Percentiles rank a stretch among this genome's conserved stretches.
phyloP scores from a whole-genome alignment of 306 rosid species.

The Alnus glutinosa region DNA sequence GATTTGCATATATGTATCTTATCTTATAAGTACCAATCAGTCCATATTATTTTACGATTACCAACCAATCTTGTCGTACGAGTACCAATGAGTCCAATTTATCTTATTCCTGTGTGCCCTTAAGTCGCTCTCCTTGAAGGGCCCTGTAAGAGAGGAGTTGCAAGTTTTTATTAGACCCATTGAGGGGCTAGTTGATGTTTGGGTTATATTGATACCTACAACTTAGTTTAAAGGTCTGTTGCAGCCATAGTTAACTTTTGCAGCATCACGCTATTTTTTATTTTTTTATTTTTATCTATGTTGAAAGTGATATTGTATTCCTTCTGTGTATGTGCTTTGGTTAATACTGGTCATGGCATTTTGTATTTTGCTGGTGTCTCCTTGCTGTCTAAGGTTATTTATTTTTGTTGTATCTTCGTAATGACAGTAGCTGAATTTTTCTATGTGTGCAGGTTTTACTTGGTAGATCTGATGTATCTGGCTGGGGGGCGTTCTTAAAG shows the following conservation, averaged over 20 bases:
- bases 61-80: neutral
- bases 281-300: neutral
- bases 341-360: neutral
- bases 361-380: neutral
- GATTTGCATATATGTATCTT: neutral
- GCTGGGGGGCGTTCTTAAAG: conserved; percentile 99
- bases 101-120: conserved; percentile 1
- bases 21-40: neutral
- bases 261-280: neutral
- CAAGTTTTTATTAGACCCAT: neutral
- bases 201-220: neutral
- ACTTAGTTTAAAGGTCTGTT: neutral
- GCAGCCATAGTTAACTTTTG: neutral
- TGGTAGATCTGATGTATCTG: conserved; percentile 96
- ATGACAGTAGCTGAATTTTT: conserved; percentile 10
- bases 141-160: neutral
- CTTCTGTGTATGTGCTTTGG: neutral
- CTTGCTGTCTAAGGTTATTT: neutral
- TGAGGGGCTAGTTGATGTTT: neutral
- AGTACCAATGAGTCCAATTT: neutral
- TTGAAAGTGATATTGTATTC: neutral
- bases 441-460: conserved; percentile 72
- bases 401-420: conserved; percentile 5
- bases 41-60: neutral
- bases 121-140: neutral